These are phyloP conservation scores for Perkinsus marinus DNA, from an alignment of 169 alveolate genomes.

Conservation along the genomic window DNA sequence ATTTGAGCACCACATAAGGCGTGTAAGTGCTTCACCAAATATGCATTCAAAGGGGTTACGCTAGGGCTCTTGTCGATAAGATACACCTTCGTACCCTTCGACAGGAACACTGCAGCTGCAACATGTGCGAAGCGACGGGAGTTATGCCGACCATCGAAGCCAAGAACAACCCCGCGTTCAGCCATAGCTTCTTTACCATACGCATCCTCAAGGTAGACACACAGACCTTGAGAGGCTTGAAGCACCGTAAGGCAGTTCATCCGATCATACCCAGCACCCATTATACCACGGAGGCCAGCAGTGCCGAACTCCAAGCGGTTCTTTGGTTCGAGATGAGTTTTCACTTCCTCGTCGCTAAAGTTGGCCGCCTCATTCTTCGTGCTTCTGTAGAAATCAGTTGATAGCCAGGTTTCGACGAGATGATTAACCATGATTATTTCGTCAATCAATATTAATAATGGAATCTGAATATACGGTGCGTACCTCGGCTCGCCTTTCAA, in stretches of 20 bases:
- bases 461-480: too few species aligned
- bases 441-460: too few species aligned
- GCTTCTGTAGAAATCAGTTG: too few species aligned
- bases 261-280: conserved; percentile 45
- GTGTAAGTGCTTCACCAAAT: conserved; percentile 27
- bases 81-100: conserved; percentile 37
- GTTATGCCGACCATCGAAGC: conserved; percentile 50
- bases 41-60: conserved; percentile 51
- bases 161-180: conserved; percentile 44
- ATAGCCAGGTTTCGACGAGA: too few species aligned
- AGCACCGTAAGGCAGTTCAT: conserved; percentile 49
- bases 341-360: too few species aligned
- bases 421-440: too few species aligned
- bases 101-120: conserved; percentile 44
- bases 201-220: conserved; percentile 30
- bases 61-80: conserved; percentile 28
- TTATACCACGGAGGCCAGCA: conserved; percentile 44
- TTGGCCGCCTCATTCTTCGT: too few species aligned
- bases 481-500: too few species aligned
- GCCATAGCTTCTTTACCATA: conserved; percentile 27
- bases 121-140: conserved; percentile 48
- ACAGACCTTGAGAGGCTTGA: conserved; percentile 47
- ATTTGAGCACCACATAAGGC: conserved; percentile 45
- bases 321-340: too few species aligned
- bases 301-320: conserved; percentile 33